Conservation (phyloP, 345 rosid genomes). For the Odontarrhena argentea region DNA sequence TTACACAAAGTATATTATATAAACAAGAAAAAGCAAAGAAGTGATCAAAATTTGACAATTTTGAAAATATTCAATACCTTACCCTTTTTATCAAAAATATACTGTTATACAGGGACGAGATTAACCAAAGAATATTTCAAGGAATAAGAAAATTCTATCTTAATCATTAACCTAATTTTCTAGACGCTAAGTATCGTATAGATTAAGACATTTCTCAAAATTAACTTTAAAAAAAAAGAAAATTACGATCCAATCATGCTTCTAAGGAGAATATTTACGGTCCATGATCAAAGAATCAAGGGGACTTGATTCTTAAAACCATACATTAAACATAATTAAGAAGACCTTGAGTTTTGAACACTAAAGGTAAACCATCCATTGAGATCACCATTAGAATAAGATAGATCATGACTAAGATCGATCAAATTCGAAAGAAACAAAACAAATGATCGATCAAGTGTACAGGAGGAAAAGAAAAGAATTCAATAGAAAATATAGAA, state of each 20-base stretch:
- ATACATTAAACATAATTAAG: too few relatives aligned
- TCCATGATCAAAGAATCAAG: too few relatives aligned
- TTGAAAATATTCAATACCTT: background rate
- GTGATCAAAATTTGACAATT: background rate
- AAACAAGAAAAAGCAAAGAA: background rate
- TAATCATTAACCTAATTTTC: slow-evolving; percentile 1
- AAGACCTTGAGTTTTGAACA: background rate
- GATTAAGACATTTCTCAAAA: slow-evolving; percentile 5
- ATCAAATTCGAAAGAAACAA: background rate
- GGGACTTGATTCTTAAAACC: too few relatives aligned
- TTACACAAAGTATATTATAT: background rate
- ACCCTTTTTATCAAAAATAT: background rate
- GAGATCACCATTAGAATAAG: background rate
- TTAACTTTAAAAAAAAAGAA: background rate
- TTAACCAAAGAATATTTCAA: slow-evolving; percentile 12
- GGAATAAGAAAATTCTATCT: background rate
- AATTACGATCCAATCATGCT: background rate
- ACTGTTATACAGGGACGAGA: background rate
- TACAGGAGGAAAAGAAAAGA: background rate
- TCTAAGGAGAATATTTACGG: background rate
- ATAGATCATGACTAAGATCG: background rate
- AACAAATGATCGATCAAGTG: background rate
- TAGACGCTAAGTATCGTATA: background rate
- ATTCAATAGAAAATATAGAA: background rate
- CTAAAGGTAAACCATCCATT: slow-evolving; percentile 3